Evolutionary conservation across 768 basidiomycete genomes (phyloP), one percentile per base, ranked within the genome.

Genomic region (Galerina marginata): DNA sequence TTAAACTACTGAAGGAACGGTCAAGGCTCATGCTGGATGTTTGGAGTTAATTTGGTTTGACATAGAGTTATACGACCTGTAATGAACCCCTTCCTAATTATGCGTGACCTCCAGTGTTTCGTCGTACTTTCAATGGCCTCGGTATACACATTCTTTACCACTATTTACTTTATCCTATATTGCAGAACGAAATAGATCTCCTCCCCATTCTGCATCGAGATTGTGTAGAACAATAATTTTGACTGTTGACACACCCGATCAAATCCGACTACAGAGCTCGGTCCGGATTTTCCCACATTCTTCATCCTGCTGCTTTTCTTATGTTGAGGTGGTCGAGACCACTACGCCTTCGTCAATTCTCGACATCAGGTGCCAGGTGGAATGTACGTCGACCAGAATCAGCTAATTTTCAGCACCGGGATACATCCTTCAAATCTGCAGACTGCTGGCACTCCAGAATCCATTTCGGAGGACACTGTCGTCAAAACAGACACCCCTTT

Each of bases 1-100:
- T 97, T 62, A 99, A 99, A 78, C 75, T 95, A 67, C 79, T 99
- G 76, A 99, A 99, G 83, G 97, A 99, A 75, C 84, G 95, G 51
- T 93, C 91, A 59, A 79, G 95, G 65, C 80, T 95, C 63, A 81
- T 96, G 81, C 74, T 93, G 64, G 94, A 96, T 74, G 93, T 95
- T 63, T 95, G 93, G 93, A 92, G 91, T 77, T 93, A 77, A 77
- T 66, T 54, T 48, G 56, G 36, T 49, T 54, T 44, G 44, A 62
- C 42, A 26, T 59, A 58, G 54, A 64, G 44, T 56, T 58, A 56
- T 50, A 59, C 44, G 54, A 56, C 55, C 29, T 56, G 56, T 58
- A 54, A 60, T 56, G 55, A 55, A 51, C 38, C 16, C 29, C 43
- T 33, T 9, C 42, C 46, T 46, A 42, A 42, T 49, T 40, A 44